Percentiles rank a stretch among this genome's conserved stretches.
Conservation (phyloP, 2,329 filamentous ascomycete species). For the Diaporthe ampelina region DNA sequence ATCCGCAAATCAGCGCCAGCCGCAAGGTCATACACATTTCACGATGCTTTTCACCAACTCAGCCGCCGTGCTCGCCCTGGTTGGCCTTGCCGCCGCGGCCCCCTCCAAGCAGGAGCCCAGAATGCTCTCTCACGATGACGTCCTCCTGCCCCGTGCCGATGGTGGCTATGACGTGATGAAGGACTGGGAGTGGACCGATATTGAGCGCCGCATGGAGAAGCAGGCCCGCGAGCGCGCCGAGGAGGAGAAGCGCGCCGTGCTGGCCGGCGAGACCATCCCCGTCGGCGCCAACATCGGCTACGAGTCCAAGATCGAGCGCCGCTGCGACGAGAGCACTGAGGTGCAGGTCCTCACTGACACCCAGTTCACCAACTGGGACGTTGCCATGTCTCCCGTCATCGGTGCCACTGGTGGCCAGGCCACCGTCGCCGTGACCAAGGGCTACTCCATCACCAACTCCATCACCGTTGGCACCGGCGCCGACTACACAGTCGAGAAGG, state of each 20-base stretch:
- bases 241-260: conserved; percentile 19
- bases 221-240: conserved; percentile 2
- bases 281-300: not conserved
- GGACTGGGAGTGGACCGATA: conserved; percentile 20
- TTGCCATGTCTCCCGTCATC: conserved; percentile 53
- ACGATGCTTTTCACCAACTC: conserved; percentile 25
- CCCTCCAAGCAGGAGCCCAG: conserved; percentile 23
- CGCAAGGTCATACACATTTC: not conserved
- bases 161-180: conserved; percentile 29
- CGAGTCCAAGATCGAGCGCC: not conserved
- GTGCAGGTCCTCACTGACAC: conserved; percentile 45
- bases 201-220: conserved; percentile 25
- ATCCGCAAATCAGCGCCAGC: not conserved
- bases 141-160: conserved; percentile 23
- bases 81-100: conserved; percentile 20
- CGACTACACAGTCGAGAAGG: not conserved
- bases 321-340: conserved; percentile 44
- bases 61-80: conserved; percentile 23
- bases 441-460: conserved; percentile 53
- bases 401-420: conserved; percentile 48
- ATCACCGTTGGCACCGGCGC: not conserved
- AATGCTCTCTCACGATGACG: conserved; percentile 15
- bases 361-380: conserved; percentile 56
- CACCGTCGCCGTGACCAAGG: conserved; percentile 49
- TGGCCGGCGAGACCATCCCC: conserved; percentile 2